Conservation (phyloP, 1,284 basidiomycete genomes). For the Leccinum fuscescens region DNA sequence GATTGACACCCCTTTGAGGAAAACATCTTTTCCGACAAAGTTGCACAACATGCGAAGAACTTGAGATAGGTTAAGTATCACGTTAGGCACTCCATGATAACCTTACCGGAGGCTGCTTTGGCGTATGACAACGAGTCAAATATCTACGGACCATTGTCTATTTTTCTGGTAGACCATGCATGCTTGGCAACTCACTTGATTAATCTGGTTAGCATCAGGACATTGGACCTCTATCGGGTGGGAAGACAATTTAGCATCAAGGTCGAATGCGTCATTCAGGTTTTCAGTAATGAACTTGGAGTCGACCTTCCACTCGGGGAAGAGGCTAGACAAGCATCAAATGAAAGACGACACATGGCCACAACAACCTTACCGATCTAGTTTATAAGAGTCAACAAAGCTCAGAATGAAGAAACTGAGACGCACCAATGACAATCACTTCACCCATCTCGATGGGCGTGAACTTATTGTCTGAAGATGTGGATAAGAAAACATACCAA, state of each 20-base stretch:
- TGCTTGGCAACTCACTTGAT: conserved; percentile 50
- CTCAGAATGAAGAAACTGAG: not conserved
- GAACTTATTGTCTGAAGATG: not conserved
- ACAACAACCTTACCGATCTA: conserved; percentile 45
- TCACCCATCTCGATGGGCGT: conserved; percentile 73
- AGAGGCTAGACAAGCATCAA: conserved; percentile 47
- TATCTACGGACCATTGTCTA: conserved; percentile 47
- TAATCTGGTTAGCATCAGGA: conserved; percentile 84
- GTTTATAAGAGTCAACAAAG: conserved; percentile 5
- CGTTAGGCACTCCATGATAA: not conserved
- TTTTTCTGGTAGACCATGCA: not conserved
- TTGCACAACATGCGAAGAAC: conserved; percentile 92
- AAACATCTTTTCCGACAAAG: conserved; percentile 87
- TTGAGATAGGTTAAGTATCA: conserved; percentile 20
- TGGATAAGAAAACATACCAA: conserved; percentile 46
- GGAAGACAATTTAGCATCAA: conserved; percentile 90
- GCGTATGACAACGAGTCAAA: conserved; percentile 86
- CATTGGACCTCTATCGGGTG: conserved; percentile 95
- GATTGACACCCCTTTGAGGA: conserved; percentile 84
- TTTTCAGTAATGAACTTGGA: conserved; percentile 67
- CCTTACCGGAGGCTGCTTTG: conserved; percentile 77
- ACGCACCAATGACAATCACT: conserved; percentile 79
- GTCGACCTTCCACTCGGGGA: conserved; percentile 76
- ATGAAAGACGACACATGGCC: conserved; percentile 3
- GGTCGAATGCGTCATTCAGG: conserved; percentile 64